Base-by-base conservation (phyloP, 1,139 yeast genomes). In the Yamadazyma spencermartinsiae region DNA sequence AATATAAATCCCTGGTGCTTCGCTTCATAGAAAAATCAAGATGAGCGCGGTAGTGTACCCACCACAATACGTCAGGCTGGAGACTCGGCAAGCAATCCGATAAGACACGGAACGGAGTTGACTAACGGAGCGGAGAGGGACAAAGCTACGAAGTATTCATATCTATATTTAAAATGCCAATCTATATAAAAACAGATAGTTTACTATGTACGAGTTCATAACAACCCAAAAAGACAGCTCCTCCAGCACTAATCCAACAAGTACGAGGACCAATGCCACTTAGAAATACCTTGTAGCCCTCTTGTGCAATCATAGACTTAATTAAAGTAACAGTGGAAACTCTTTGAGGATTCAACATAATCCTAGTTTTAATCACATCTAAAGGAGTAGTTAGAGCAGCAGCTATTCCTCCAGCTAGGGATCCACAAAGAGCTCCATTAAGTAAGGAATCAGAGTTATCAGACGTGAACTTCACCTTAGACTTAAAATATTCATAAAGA, bases 201-300 rank as follows among this genome's bases (percentile, higher is more conserved):
- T 40, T 37, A 1, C 42, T 48, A 43, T 60, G 79, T 4, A 84
- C 90, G 17, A 83, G 63, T 61, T 92, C 98, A 56, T 92, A 92
- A 42, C 88, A 87, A 3, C 99, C 99, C 41, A 92, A 71, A 65
- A 94, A 92, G 26, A 94, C 88, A 21, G 98, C 96, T 14, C 99
- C 99, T 13, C 99, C 99, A 3, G 95, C 94, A 65, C 95, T 83
- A 44, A 92, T 92, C 98, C 98, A 92, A 79, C 86, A 75, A 0
- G 97, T 89, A 58, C 98, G 73, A 2, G 98, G 98, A 0, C 95
- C 97, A 29, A 90, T 74, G 4, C 98, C 98, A 37, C 76, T 77
- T 56, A 80, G 76, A 48, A 92, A 87, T 1, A 85, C 89, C 7
- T 56, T 48, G 35, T 67, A 61, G 0, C 95, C 95, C 53, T 86